Evolutionary conservation across 2,329 filamentous ascomycete genomes (phyloP), one percentile per base, ranked within the genome.

Genomic region (Diatrype stigma): DNA sequence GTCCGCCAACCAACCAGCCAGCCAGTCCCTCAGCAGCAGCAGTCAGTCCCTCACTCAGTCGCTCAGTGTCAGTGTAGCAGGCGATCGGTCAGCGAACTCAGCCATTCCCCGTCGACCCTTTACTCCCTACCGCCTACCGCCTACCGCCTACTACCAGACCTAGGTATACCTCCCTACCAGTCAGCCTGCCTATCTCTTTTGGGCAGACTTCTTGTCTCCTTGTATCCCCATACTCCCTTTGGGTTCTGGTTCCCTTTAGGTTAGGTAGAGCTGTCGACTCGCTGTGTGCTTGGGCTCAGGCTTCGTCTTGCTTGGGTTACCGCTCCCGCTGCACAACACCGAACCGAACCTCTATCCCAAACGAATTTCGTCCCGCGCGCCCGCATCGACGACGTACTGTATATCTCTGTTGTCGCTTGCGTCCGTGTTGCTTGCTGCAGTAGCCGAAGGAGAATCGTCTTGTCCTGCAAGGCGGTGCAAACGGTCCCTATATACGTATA

Each of bases 21-120:
- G 16, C 38, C 38, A 17, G 14, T 37, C 28, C 10, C 11, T 23
- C 45, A 40, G 45, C 44, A n/a, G n/a, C n/a, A 8, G 6, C 16
- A 42, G 16, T n/a, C 38, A 17, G 4, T 37, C 30, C 11, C 12
- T 23, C 45, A 59, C 55, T 59, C 62, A 63, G 62, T 60, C 60
- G 60, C 54, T 56, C 58, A 50, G 46, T 51, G 38, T 38, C 40
- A 34, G 51, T 49, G 53, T 53, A 53, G 54, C 56, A 56, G 53
- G 49, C 49, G 16, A 49, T 44, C 49, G 26, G 48, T 46, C 55
- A 49, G 53, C 45, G 37, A 30, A 30, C 6, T 10, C 26, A 30
- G 17, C 10, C 37, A 40, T 40, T 40, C 37, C 19, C 37, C 17
- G 11, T 40, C 37, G 37, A 16, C 37, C 19, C n/a, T n/a, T n/a